Base-by-base conservation (phyloP, 306 rosid species). In the Prosopis cineraria region DNA sequence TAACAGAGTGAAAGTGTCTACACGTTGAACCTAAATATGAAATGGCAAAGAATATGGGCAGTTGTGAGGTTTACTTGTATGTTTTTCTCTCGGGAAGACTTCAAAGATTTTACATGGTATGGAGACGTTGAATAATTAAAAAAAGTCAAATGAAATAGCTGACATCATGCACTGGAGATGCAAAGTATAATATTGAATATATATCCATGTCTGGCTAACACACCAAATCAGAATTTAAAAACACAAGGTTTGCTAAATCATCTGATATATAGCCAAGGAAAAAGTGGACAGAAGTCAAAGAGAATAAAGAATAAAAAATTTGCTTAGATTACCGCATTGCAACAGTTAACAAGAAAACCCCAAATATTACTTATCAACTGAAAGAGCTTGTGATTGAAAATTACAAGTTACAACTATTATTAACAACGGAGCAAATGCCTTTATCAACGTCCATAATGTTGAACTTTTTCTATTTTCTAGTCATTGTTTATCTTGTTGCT, bases 11-110 rank as follows among this genome's bases (percentile, higher is more conserved):
- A 27, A 10, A 60, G 12, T 73, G 36, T 24, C 65, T 27, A 47
- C 17, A 58, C 66, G 39, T 66, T 56, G 73, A 44, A 62, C 63
- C 56, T 7, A 66, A 78, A 56, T 65, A 69, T 34, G 31, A 53
- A 44, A 36, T 41, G 69, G 14, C 9, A 30, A 19, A 30, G 45
- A 59, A 56, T n/a, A 52, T 17, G 27, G 6, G 47, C 50, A 34
- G 24, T 19, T 41, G 31, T 65, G 66, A 71, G 31, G 55, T 66
- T 78, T 74, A 68, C 56, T 50, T 24, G 36, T 56, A 47, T 39
- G 27, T 20, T 59, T 77, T 29, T 65, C 22, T 19, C 43, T 68
- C 77, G 48, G 69, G 19, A 50, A 65, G 41, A 62, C 37, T 33
- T 33, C 33, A 45, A 19, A 14, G 25, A 75, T 62, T 40, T 70